phyloP scores from a whole-genome alignment of 1,284 basidiomycete species.

The Salmacisia buchloeana region DNA sequence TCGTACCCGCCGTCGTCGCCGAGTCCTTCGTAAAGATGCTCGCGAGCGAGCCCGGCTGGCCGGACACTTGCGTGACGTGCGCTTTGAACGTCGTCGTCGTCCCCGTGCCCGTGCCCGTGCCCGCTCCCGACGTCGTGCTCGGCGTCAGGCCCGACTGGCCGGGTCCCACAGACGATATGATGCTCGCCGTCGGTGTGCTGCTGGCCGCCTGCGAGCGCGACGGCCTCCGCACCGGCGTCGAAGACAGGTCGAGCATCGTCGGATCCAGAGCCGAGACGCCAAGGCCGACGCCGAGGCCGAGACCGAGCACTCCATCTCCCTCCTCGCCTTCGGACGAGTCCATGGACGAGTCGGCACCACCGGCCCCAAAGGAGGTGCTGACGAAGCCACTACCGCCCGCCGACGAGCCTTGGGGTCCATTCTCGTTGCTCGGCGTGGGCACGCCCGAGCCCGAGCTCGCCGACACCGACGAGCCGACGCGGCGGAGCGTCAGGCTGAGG shows the following conservation, averaged over 20 bases:
- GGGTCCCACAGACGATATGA: conserved; percentile 1
- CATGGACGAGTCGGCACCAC: neutral
- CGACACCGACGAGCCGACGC: conserved; percentile 24
- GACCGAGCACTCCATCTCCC: neutral
- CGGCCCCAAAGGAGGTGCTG: conserved; percentile 24
- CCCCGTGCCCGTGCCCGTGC: conserved; percentile 15
- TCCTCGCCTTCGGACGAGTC: neutral
- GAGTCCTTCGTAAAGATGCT: conserved; percentile 22
- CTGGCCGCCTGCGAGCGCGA: conserved; percentile 12
- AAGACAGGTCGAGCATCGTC: conserved; percentile 14
- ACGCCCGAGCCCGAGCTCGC: neutral
- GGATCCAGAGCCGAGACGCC: conserved; percentile 15
- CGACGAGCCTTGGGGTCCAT: neutral
- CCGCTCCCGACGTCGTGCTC: conserved; percentile 10
- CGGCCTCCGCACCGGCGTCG: conserved; percentile 13
- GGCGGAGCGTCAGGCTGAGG: conserved; percentile 32
- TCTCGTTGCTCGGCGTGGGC: neutral
- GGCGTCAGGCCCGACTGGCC: conserved; percentile 5
- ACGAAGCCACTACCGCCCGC: neutral
- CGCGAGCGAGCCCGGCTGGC: conserved; percentile 29
- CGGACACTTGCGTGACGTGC: conserved; percentile 26
- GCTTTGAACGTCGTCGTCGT: conserved; percentile 30
- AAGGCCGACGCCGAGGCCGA: conserved; percentile 1
- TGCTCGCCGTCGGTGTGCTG: conserved; percentile 17
- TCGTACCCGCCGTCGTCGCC: neutral